These are phyloP conservation scores for Oidiodendron maius DNA, from an alignment of 495 filamentous ascomycete genomes.

Conservation along the genomic window DNA sequence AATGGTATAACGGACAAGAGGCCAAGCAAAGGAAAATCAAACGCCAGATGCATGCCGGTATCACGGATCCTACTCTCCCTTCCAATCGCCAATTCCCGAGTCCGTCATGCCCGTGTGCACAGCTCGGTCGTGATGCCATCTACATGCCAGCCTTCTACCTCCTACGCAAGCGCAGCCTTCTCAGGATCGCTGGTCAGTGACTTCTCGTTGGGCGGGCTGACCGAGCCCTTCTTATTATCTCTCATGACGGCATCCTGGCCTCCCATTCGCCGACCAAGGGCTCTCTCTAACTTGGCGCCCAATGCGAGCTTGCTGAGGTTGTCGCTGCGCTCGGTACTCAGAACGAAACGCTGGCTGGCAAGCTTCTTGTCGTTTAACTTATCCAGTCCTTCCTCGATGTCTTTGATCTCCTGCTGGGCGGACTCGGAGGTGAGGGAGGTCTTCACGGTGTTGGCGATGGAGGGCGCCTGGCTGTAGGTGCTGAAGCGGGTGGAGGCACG, in stretches of 20 bases:
- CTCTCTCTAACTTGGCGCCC: constrained; percentile 89
- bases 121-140: neutral
- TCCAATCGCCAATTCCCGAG: neutral
- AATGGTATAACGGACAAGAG: neutral
- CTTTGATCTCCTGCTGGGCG: constrained; percentile 63
- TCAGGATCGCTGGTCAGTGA: neutral
- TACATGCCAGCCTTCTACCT: neutral
- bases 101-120: neutral
- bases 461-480: constrained; percentile 71
- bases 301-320: constrained; percentile 86
- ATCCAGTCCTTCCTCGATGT: constrained; percentile 76
- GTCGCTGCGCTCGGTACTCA: constrained; percentile 75
- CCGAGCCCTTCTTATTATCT: constrained; percentile 31
- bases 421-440: constrained; percentile 55
- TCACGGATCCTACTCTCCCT: neutral
- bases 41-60: neutral
- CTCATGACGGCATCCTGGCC: constrained; percentile 88
- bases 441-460: constrained; percentile 30
- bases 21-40: constrained; percentile 1
- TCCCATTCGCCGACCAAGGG: constrained; percentile 82
- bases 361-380: constrained; percentile 90
- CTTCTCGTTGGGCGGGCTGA: constrained; percentile 28
- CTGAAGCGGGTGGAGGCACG: constrained; percentile 74
- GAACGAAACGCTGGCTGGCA: constrained; percentile 75
- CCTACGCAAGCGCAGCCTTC: neutral